Evolutionary conservation across 1,284 basidiomycete genomes (phyloP).

Genomic region (Pseudozyma hubeiensis): DNA sequence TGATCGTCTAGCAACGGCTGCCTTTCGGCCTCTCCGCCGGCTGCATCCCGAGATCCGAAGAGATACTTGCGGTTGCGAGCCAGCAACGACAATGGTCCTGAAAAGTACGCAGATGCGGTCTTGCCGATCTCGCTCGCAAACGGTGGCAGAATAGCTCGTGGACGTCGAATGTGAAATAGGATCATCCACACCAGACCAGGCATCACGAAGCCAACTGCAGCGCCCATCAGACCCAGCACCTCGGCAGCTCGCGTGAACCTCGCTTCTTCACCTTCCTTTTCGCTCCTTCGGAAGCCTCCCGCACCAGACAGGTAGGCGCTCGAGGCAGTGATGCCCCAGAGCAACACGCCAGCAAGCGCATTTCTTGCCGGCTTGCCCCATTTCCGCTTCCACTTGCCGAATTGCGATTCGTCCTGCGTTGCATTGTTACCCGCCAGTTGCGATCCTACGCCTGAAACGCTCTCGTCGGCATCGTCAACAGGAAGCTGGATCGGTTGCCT

Average conservation of each 20-base stretch:
- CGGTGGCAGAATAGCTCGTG: constrained; percentile 59
- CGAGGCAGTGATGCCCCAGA: constrained; percentile 59
- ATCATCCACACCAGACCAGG: constrained; percentile 66
- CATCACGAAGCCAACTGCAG: constrained; percentile 62
- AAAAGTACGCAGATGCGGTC: constrained; percentile 47
- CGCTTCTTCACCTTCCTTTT: constrained; percentile 61
- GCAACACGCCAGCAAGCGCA: constrained; percentile 54
- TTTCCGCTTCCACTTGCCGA: constrained; percentile 38
- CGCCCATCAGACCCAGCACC: constrained; percentile 61
- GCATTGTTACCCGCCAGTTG: constrained; percentile 1
- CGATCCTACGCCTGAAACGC: background rate
- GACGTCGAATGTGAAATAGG: constrained; percentile 61
- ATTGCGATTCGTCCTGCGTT: constrained; percentile 10
- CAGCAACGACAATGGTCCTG: constrained; percentile 48
- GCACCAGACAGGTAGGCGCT: constrained; percentile 62
- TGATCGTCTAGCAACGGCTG: constrained; percentile 42
- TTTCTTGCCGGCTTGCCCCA: constrained; percentile 58
- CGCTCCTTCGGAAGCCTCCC: constrained; percentile 56
- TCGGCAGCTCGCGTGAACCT: constrained; percentile 60
- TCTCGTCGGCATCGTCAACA: constrained; percentile 8
- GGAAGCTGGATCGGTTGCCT: constrained; percentile 27
- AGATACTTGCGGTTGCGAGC: constrained; percentile 42
- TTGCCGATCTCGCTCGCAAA: constrained; percentile 51
- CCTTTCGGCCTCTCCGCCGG: constrained; percentile 17
- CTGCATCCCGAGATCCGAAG: constrained; percentile 31